phyloP scores from a whole-genome alignment of 2,329 filamentous ascomycete genomes.

The Fusarium clavum region DNA sequence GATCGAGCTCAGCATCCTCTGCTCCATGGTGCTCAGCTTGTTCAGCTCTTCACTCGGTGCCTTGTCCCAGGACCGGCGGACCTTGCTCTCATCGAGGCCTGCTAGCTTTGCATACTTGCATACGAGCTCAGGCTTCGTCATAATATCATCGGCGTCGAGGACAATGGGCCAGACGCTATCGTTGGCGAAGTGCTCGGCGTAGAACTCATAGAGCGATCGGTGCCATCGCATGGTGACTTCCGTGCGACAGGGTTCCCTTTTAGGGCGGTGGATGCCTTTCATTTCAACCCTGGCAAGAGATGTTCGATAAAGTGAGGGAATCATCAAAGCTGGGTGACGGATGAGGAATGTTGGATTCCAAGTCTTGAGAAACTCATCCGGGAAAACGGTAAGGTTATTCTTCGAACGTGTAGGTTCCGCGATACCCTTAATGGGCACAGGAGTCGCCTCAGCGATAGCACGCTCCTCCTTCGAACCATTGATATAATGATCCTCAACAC shows the following conservation, averaged over 20 bases:
- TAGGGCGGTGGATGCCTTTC: background rate
- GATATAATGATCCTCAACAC: conserved; percentile 6
- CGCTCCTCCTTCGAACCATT: background rate
- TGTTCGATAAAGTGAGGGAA: conserved; percentile 35
- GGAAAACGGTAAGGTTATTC: conserved; percentile 34
- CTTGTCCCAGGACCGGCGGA: conserved; percentile 27
- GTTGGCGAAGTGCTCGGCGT: conserved; percentile 8
- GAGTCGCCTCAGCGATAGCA: background rate
- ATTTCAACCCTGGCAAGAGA: background rate
- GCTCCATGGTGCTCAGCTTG: background rate
- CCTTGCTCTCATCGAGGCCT: conserved; percentile 26
- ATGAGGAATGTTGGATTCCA: conserved; percentile 41
- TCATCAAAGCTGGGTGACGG: conserved; percentile 29
- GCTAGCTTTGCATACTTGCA: conserved; percentile 24
- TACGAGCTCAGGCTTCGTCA: conserved; percentile 25
- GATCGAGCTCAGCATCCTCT: conserved; percentile 34
- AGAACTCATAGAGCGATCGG: conserved; percentile 33
- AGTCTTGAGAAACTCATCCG: conserved; percentile 39
- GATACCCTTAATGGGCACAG: background rate
- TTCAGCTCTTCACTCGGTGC: background rate
- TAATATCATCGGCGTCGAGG: conserved; percentile 37
- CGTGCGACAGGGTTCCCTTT: conserved; percentile 5
- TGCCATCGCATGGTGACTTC: conserved; percentile 33
- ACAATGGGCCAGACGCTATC: conserved; percentile 36
- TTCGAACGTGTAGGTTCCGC: conserved; percentile 22